phyloP scores from a whole-genome alignment of 345 rosid genomes.

The Hevea brasiliensis region DNA sequence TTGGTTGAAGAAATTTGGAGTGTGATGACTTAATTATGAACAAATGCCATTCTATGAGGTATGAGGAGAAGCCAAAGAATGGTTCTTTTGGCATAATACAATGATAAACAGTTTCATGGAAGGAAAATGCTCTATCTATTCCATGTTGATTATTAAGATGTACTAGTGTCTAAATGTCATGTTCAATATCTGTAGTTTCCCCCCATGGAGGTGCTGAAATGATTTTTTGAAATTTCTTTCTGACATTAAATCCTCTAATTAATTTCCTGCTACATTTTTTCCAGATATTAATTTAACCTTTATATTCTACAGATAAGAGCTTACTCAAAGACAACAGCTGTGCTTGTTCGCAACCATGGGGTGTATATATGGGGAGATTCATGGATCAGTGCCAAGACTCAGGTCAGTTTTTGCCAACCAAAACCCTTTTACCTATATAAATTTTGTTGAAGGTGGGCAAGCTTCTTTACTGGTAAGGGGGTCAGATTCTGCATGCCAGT shows the following conservation, averaged over 20 bases:
- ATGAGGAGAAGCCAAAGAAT: no score
- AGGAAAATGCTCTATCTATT: background rate
- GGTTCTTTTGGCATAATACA: no score
- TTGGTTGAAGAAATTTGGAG: no score
- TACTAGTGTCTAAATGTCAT: background rate
- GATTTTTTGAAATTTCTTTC: background rate
- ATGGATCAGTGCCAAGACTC: slow-evolving; percentile 97
- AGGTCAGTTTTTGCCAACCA: slow-evolving; percentile 46
- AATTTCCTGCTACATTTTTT: no score
- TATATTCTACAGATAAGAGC: slow-evolving; percentile 61
- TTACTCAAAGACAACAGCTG: slow-evolving; percentile 89
- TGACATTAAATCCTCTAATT: no score
- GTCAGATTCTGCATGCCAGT: background rate
- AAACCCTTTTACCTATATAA: no score
- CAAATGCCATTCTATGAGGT: no score
- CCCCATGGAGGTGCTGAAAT: background rate
- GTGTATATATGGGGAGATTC: slow-evolving; percentile 94
- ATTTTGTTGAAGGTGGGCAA: no score
- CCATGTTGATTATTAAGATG: background rate
- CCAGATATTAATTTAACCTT: background rate
- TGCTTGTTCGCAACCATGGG: slow-evolving; percentile 95
- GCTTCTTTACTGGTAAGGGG: no score
- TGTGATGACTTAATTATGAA: no score
- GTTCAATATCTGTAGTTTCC: background rate
- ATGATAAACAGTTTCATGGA: no score